Percentiles rank a stretch among this genome's conserved stretches.
phyloP scores from a whole-genome alignment of 73 alveolate genomes.

The Stentor coeruleus region DNA sequence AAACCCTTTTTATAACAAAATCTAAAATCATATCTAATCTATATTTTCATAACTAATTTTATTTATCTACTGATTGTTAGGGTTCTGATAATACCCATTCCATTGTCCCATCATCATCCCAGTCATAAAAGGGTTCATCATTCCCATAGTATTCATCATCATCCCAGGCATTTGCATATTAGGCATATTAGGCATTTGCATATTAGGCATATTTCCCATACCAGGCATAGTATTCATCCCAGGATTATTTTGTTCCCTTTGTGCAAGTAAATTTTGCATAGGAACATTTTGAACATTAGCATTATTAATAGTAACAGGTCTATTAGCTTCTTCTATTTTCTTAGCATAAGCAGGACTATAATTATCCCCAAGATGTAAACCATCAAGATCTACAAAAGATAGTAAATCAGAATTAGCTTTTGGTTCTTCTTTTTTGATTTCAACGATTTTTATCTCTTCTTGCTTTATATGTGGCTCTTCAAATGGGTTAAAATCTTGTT shows the following conservation, averaged over 20 bases:
- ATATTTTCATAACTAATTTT: too few species aligned
- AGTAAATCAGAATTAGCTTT: background rate
- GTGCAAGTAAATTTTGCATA: background rate
- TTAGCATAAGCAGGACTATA: background rate
- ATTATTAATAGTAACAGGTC: slow-evolving; percentile 14
- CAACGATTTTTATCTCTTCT: background rate
- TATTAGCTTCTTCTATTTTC: slow-evolving; percentile 20
- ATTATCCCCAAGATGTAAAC: slow-evolving; percentile 9
- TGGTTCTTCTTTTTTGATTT: background rate
- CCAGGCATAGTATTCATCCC: slow-evolving; percentile 6
- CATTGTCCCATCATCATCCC: slow-evolving; percentile 15
- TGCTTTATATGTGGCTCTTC: background rate
- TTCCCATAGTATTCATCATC: background rate
- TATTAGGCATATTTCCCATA: background rate
- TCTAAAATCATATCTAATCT: too few species aligned
- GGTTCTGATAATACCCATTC: background rate
- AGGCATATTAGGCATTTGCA: background rate
- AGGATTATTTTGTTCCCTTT: background rate
- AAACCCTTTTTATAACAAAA: too few species aligned
- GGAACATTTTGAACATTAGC: slow-evolving; percentile 18
- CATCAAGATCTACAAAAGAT: slow-evolving; percentile 1
- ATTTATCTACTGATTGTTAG: too few species aligned
- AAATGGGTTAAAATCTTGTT: background rate
- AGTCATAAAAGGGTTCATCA: slow-evolving; percentile 10
- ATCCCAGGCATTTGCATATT: background rate